These are phyloP conservation scores for Hypomyces perniciosus DNA, from an alignment of 2,329 filamentous ascomycete genomes.

Conservation along the genomic window DNA sequence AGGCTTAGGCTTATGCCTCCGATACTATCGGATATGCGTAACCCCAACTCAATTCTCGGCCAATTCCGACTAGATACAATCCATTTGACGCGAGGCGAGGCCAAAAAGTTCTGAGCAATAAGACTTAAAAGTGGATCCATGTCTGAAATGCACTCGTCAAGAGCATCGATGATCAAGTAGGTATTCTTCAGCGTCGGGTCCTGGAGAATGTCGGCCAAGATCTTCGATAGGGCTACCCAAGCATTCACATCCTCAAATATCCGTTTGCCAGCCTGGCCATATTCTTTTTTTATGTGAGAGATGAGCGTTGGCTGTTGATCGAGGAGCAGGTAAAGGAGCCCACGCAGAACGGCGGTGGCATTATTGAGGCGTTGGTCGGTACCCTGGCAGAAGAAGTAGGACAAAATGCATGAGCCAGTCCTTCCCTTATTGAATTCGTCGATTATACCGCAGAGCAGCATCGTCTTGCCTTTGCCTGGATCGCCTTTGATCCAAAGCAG, in stretches of 20 bases:
- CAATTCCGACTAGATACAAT: slow-evolving; percentile 6
- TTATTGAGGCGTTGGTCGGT: slow-evolving; percentile 32
- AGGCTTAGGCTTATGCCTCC: background rate
- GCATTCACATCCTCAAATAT: slow-evolving; percentile 37
- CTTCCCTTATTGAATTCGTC: slow-evolving; percentile 15
- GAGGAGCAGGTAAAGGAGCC: slow-evolving; percentile 36
- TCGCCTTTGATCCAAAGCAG: slow-evolving; percentile 31
- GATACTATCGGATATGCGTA: background rate
- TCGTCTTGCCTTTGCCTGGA: slow-evolving; percentile 33
- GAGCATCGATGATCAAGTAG: slow-evolving; percentile 39
- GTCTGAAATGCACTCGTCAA: slow-evolving; percentile 36
- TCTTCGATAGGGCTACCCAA: slow-evolving; percentile 29
- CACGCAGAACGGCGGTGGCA: slow-evolving; percentile 34
- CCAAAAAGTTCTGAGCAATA: background rate
- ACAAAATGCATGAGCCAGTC: slow-evolving; percentile 7
- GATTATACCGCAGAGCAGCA: slow-evolving; percentile 27
- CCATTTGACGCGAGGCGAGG: background rate
- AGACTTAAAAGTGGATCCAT: background rate
- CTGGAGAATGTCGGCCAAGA: slow-evolving; percentile 35
- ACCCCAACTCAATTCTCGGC: slow-evolving; percentile 14
- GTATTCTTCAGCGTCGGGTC: slow-evolving; percentile 24
- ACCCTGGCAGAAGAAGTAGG: slow-evolving; percentile 38
- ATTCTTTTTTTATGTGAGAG: slow-evolving; percentile 27
- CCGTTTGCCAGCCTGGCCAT: slow-evolving; percentile 26
- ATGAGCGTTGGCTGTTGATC: slow-evolving; percentile 27